Base-by-base conservation (phyloP, 805 yeast genomes). In the Zygosaccharomyces kombuchaensis region DNA sequence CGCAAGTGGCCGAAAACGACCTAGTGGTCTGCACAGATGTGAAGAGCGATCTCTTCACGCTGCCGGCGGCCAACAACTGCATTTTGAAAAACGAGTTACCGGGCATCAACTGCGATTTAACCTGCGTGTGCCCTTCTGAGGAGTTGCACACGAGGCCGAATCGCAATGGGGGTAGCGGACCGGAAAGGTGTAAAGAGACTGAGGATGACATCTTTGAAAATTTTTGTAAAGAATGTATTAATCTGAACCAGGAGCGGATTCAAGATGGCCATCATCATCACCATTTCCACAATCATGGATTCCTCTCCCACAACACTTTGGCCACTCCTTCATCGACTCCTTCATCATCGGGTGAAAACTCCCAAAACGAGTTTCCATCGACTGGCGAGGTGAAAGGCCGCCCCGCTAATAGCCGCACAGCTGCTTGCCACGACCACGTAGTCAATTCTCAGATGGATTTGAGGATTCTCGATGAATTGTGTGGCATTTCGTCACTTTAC, bases 401-500 rank as follows among this genome's bases (percentile, higher is more conserved):
- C 12, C 19, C 31, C n/a, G n/a, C 12, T 9, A 9, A 13, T 10
- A 12, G 13, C 29, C 46, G 32, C 26, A 26, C 41, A 21, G 16
- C 22, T 16, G 22, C 34, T 22, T 47, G 45, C 31, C 59, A 56
- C 34, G 50, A 51, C 26, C 64, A 62, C 37, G 36, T 55, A 4
- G 48, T 54, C 1, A 57, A 58, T 41, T 52, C 65, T 12, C 53
- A 55, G 19, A 45, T 52, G 29, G 68, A 64, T 45, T 34, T 62
- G 50, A 56, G 59, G 43, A 57, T 65, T 1, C 30, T 66, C 29
- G 57, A 63, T 30, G 69, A 65, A 48, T 45, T 66, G 30, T 55
- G 65, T 34, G 59, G 57, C 40, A 65, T 66, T 6, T 62, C 68
- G 4, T 59, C 62, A 7, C 46, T 66, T 39, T 66, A 65, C 44